phyloP scores from a whole-genome alignment of 2,329 filamentous ascomycete genomes.

The Fusarium sp. region DNA sequence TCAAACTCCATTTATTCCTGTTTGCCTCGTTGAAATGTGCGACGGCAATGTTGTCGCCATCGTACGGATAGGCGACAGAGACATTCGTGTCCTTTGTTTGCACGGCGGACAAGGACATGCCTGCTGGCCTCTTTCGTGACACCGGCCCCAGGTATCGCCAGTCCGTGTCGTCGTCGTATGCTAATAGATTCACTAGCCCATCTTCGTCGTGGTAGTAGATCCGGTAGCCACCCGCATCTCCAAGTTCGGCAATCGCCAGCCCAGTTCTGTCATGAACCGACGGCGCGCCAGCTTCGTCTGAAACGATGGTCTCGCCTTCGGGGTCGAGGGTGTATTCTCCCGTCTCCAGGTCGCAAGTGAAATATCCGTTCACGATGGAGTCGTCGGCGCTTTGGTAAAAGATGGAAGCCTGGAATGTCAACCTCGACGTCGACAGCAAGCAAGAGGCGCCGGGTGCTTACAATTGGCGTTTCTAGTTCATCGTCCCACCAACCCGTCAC shows the following conservation, averaged over 20 bases:
- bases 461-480: constrained; percentile 22
- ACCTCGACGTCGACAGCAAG: fast-evolving
- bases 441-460: background rate
- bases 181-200: constrained; percentile 20
- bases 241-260: constrained; percentile 27
- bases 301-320: constrained; percentile 19
- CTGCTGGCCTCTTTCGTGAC: constrained; percentile 12
- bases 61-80: constrained; percentile 31
- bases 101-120: constrained; percentile 14
- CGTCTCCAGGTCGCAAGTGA: constrained; percentile 26
- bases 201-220: constrained; percentile 35
- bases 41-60: constrained; percentile 23
- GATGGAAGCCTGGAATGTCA: constrained; percentile 21
- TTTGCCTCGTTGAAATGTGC: constrained; percentile 8
- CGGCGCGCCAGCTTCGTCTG: constrained; percentile 8
- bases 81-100: constrained; percentile 24
- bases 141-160: constrained; percentile 32
- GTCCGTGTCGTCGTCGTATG: constrained; percentile 38
- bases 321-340: constrained; percentile 19
- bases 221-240: constrained; percentile 29
- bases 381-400: constrained; percentile 29
- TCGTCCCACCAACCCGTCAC: constrained; percentile 31
- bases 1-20: constrained; percentile 25
- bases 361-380: constrained; percentile 21
- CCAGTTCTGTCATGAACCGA: constrained; percentile 33